Conservation (phyloP, 805 yeast genomes). For the Saccharomycopsis babjevae region DNA sequence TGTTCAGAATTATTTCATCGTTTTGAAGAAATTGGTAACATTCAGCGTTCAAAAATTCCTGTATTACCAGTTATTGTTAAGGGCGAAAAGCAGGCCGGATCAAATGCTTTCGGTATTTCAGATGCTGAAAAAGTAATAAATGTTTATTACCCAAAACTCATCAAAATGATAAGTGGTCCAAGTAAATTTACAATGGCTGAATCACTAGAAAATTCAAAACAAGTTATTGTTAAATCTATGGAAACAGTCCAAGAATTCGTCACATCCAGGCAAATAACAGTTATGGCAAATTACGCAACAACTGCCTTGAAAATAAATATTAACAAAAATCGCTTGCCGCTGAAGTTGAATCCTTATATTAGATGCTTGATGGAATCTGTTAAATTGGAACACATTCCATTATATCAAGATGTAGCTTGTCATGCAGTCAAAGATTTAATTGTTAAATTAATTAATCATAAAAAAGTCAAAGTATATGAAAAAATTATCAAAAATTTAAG, state of each 20-base stretch:
- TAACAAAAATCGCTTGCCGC: slow-evolving; percentile 42
- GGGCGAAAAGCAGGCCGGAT: slow-evolving; percentile 91
- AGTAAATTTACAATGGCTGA: slow-evolving; percentile 61
- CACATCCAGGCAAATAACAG: slow-evolving; percentile 42
- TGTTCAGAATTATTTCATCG: slow-evolving; percentile 74
- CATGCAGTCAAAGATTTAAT: slow-evolving; percentile 56
- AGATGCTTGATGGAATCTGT: slow-evolving; percentile 88
- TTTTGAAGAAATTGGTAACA: slow-evolving; percentile 65
- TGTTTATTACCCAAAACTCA: slow-evolving; percentile 56
- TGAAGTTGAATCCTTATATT: slow-evolving; percentile 80
- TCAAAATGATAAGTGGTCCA: slow-evolving; percentile 53
- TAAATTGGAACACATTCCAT: slow-evolving; percentile 36
- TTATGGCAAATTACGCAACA: slow-evolving; percentile 68
- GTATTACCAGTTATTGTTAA: slow-evolving; percentile 81
- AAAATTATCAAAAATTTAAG: slow-evolving; percentile 85
- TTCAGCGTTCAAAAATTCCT: slow-evolving; percentile 64
- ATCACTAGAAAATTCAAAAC: slow-evolving; percentile 69
- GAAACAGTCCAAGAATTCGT: slow-evolving; percentile 53
- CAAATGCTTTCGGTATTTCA: slow-evolving; percentile 77
- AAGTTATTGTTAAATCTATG: slow-evolving; percentile 55
- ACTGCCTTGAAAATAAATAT: slow-evolving; percentile 53
- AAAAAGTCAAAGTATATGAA: slow-evolving; percentile 69
- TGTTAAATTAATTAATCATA: slow-evolving; percentile 40
- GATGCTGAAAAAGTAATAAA: slow-evolving; percentile 62
- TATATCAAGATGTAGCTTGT: slow-evolving; percentile 67